A percentile compares a stretch with the other conserved stretches of the same genome.
Conservation (phyloP, 306 rosid genomes). For the Gastrolobium bilobum region DNA sequence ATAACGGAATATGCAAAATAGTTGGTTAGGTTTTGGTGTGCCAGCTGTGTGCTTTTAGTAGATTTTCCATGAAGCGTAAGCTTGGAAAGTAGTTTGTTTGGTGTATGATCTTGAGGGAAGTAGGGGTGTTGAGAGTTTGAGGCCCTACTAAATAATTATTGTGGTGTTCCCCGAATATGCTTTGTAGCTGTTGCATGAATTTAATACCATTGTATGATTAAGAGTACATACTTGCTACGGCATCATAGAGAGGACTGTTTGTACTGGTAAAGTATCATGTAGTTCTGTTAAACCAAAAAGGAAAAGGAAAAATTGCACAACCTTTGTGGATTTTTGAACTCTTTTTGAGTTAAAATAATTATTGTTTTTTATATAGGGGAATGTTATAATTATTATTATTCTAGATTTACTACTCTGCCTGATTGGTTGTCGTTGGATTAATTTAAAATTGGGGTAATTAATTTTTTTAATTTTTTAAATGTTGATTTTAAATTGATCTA, state of each 20-base stretch:
- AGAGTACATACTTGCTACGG: conserved; percentile 42
- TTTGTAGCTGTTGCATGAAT: conserved; percentile 60
- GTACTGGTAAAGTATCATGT: conserved; percentile 44
- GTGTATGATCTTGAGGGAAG: conserved; percentile 47
- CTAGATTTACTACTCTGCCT: too few species aligned
- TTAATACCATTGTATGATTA: too few species aligned
- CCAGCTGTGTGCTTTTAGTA: conserved; percentile 69
- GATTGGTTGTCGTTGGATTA: too few species aligned
- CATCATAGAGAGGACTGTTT: conserved; percentile 51
- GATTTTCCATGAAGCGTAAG: conserved; percentile 96
- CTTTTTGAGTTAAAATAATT: too few species aligned
- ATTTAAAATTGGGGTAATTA: too few species aligned
- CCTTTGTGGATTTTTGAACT: too few species aligned
- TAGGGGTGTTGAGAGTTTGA: conserved; percentile 56
- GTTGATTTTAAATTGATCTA: too few species aligned
- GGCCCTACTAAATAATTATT: conserved; percentile 66
- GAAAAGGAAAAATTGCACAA: too few species aligned
- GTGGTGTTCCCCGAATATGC: conserved; percentile 56
- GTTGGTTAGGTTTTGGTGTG: conserved; percentile 68
- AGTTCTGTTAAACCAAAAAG: too few species aligned
- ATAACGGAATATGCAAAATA: conserved; percentile 43
- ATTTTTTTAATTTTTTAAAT: too few species aligned
- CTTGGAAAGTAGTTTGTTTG: conserved; percentile 72
- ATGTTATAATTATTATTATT: too few species aligned
- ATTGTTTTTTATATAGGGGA: too few species aligned